phyloP scores from a whole-genome alignment of 768 basidiomycete genomes.

The Kwoniella europaea region DNA sequence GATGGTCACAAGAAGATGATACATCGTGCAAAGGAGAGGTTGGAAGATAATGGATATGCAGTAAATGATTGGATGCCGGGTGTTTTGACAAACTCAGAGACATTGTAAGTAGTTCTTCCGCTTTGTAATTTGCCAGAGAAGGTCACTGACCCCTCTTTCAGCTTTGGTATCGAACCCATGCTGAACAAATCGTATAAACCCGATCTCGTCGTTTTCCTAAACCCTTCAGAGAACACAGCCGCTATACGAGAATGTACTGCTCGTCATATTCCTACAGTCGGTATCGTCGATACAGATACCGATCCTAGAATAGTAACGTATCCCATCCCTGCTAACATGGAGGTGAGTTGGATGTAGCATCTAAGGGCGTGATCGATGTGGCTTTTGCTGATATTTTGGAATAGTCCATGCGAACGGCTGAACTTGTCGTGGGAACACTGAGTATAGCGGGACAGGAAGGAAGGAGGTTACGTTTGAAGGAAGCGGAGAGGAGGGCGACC shows the following conservation, averaged over 20 bases:
- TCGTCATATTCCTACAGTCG: constrained; percentile 89
- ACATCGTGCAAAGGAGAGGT: constrained; percentile 75
- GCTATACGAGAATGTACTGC: constrained; percentile 90
- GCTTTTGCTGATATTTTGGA: neutral
- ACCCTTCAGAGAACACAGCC: constrained; percentile 76
- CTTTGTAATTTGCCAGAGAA: too few species aligned
- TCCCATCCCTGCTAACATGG: constrained; percentile 97
- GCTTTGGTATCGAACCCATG: constrained; percentile 56
- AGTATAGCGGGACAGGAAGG: constrained; percentile 76
- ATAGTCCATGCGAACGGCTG: constrained; percentile 77
- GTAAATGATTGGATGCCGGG: constrained; percentile 91
- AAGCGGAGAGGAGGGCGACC: constrained; percentile 22
- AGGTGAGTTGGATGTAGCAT: constrained; percentile 59
- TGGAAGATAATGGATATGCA: constrained; percentile 80
- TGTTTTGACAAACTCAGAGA: constrained; percentile 77
- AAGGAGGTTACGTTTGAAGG: constrained; percentile 41
- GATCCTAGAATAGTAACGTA: constrained; percentile 98
- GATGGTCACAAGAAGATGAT: constrained; percentile 68
- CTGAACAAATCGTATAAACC: constrained; percentile 63
- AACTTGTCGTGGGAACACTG: constrained; percentile 85
- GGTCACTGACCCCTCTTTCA: constrained; percentile 10
- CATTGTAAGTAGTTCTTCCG: constrained; percentile 42
- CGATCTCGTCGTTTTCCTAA: constrained; percentile 88
- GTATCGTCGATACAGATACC: constrained; percentile 89
- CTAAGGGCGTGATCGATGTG: neutral